Evolutionary conservation across 371 early-diverging fungal species (phyloP).

Genomic region (Mortierella sp.): DNA sequence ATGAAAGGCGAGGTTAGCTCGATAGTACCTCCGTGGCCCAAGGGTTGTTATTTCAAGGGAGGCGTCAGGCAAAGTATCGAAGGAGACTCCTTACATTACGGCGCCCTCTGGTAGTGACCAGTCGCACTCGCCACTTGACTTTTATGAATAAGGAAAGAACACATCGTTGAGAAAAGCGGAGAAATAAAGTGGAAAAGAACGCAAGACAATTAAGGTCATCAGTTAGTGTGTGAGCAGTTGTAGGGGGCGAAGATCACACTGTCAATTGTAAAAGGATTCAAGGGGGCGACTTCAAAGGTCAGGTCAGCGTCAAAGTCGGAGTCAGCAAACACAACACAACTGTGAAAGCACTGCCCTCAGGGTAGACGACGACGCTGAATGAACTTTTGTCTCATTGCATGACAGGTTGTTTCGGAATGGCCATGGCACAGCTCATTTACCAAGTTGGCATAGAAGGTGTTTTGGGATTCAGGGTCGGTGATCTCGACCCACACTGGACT

Average conservation of each 20-base stretch:
- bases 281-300: not conserved
- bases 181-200: not conserved
- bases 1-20: not conserved
- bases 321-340: not conserved
- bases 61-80: not conserved
- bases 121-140: constrained; percentile 69
- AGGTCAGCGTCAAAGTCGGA: not conserved
- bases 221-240: not conserved
- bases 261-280: not conserved
- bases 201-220: not conserved
- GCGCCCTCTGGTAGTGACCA: constrained; percentile 62
- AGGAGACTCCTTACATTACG: constrained; percentile 59
- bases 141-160: not conserved
- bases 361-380: not conserved
- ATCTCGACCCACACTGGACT: constrained; percentile 81
- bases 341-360: not conserved
- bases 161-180: not conserved
- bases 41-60: not conserved
- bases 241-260: not conserved
- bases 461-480: constrained; percentile 83
- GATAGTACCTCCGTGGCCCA: not conserved
- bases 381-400: not conserved
- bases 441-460: constrained; percentile 86
- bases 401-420: not conserved
- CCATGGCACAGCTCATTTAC: constrained; percentile 57